phyloP scores from a whole-genome alignment of 345 rosid species.

The Adansonia digitata region DNA sequence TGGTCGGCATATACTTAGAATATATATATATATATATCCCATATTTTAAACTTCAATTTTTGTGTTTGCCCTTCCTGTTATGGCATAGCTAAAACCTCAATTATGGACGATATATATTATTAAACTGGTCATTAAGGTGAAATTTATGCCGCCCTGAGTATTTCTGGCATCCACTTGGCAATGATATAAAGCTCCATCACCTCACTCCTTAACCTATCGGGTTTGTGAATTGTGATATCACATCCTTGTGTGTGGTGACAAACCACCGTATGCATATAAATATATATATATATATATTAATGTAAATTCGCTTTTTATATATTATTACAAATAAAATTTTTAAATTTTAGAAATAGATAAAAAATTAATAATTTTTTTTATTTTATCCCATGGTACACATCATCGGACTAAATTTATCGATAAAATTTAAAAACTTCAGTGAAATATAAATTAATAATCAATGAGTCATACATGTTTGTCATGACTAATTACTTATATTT shows the following conservation, averaged over 20 bases:
- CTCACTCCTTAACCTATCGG: background rate
- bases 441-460: too few relatives aligned
- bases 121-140: conserved; percentile 11
- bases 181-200: background rate
- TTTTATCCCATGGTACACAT: too few relatives aligned
- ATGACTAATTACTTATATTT: background rate
- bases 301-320: too few relatives aligned
- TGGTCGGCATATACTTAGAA: conserved; percentile 40
- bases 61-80: conserved; percentile 16
- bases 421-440: too few relatives aligned
- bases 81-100: conserved; percentile 16
- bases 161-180: conserved; percentile 33
- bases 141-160: conserved; percentile 31
- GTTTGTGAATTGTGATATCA: background rate
- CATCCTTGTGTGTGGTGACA: background rate
- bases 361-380: too few relatives aligned
- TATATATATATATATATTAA: too few relatives aligned
- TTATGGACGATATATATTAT: conserved; percentile 8
- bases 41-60: background rate
- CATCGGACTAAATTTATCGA: too few relatives aligned
- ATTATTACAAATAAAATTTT: too few relatives aligned
- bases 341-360: too few relatives aligned
- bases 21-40: too few relatives aligned
- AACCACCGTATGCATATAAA: too few relatives aligned
- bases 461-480: conserved; percentile 6